phyloP scores from a whole-genome alignment of 2,329 filamentous ascomycete genomes.

The Moelleriella libera region DNA sequence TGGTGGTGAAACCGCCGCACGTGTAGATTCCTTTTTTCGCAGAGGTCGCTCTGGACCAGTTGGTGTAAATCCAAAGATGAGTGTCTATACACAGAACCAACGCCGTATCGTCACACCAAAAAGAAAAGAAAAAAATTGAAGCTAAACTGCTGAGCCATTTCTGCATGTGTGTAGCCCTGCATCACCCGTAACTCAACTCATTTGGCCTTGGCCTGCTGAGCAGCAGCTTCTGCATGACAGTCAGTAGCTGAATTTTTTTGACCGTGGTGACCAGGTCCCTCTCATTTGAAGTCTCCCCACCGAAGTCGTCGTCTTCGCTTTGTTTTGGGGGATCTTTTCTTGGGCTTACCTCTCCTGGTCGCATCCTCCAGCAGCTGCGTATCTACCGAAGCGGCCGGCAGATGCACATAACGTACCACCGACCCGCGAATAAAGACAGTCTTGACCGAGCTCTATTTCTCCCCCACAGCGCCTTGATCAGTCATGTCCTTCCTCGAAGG shows the following conservation, averaged over 20 bases:
- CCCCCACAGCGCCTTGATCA: too few relatives aligned
- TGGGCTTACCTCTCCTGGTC: slow-evolving; percentile 57
- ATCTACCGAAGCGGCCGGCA: slow-evolving; percentile 72
- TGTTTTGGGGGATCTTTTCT: not conserved
- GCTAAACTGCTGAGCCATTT: too few relatives aligned
- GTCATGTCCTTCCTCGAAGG: too few relatives aligned
- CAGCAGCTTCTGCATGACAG: slow-evolving; percentile 33
- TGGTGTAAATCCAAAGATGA: too few relatives aligned
- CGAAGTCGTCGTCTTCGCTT: not conserved
- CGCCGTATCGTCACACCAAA: not conserved
- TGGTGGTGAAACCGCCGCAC: slow-evolving; percentile 18
- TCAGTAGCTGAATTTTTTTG: too few relatives aligned
- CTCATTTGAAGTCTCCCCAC: not conserved
- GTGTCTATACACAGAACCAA: not conserved
- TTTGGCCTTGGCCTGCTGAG: slow-evolving; percentile 43
- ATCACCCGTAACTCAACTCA: slow-evolving; percentile 11
- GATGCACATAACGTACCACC: slow-evolving; percentile 83
- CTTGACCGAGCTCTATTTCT: slow-evolving; percentile 56
- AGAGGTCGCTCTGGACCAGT: too few relatives aligned
- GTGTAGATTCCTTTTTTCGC: too few relatives aligned
- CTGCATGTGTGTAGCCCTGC: too few relatives aligned
- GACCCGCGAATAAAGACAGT: slow-evolving; percentile 93
- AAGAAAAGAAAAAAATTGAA: not conserved
- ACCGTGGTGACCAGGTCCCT: not conserved
- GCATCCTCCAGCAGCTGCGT: slow-evolving; percentile 81